Conservation (phyloP, 2,329 filamentous ascomycete species). For the Verruconis gallopava region DNA sequence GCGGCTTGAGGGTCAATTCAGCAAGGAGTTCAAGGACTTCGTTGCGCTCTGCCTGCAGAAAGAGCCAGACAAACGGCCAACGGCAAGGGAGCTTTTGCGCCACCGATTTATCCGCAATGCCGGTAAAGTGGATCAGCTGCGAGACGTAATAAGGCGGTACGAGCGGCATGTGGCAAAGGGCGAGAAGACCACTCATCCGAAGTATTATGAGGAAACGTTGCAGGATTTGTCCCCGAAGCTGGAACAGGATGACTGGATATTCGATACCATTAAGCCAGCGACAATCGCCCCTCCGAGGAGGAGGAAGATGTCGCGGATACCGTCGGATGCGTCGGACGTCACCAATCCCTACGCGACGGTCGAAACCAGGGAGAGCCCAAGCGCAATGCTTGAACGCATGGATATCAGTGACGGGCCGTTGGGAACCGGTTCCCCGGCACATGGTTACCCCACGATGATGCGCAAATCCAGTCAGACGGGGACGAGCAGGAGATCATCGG, state of each 20-base stretch:
- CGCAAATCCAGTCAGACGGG: slow-evolving; percentile 12
- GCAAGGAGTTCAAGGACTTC: slow-evolving; percentile 88
- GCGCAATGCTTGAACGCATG: slow-evolving; percentile 25
- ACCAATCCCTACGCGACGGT: slow-evolving; percentile 11
- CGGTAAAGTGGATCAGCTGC: slow-evolving; percentile 75
- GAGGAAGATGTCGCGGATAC: slow-evolving; percentile 34
- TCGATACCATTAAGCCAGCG: slow-evolving; percentile 70
- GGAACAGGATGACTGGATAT: slow-evolving; percentile 82
- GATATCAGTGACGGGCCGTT: slow-evolving; percentile 32
- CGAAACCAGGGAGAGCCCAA: slow-evolving; percentile 1
- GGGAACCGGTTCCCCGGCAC: slow-evolving; percentile 25
- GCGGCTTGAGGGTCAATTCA: slow-evolving; percentile 70
- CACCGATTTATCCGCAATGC: slow-evolving; percentile 81
- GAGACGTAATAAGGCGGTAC: slow-evolving; percentile 73
- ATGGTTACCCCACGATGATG: slow-evolving; percentile 16
- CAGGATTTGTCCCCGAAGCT: slow-evolving; percentile 29
- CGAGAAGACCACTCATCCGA: slow-evolving; percentile 51
- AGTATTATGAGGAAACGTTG: slow-evolving; percentile 91
- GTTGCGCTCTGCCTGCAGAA: slow-evolving; percentile 83
- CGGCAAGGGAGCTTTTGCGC: slow-evolving; percentile 73
- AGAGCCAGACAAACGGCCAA: slow-evolving; percentile 71
- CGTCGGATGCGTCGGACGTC: slow-evolving; percentile 20
- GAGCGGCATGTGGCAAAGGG: slow-evolving; percentile 70
- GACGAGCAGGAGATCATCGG: slow-evolving; percentile 22
- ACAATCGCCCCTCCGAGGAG: slow-evolving; percentile 22